Evolutionary conservation across 179 eudicot species (phyloP).

Genomic region (Spergularia azorica): DNA sequence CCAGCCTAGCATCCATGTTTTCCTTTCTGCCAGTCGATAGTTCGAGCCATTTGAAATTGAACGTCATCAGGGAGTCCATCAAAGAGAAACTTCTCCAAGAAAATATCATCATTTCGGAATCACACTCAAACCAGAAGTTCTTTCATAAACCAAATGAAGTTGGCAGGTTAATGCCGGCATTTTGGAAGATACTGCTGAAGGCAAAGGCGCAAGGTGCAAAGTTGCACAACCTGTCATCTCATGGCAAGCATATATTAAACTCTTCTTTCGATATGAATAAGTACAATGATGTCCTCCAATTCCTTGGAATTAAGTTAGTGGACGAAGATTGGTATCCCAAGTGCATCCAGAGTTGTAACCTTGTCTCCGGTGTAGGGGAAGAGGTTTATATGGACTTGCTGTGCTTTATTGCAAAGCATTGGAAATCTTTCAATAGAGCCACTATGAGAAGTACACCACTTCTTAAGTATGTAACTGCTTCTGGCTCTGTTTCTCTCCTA

Average conservation of each 20-base stretch:
- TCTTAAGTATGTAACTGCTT: slow-evolving; percentile 47
- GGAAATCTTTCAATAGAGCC: slow-evolving; percentile 45
- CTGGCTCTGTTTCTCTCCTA: slow-evolving; percentile 35
- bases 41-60: slow-evolving; percentile 42
- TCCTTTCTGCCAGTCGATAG: slow-evolving; percentile 47
- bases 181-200: slow-evolving; percentile 52
- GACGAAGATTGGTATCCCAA: slow-evolving; percentile 59
- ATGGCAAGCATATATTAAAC: slow-evolving; percentile 52
- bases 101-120: slow-evolving; percentile 57
- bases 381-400: slow-evolving; percentile 54
- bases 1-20: slow-evolving; percentile 47
- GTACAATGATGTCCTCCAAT: slow-evolving; percentile 44
- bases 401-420: slow-evolving; percentile 45
- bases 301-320: slow-evolving; percentile 48
- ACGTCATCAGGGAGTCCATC: slow-evolving; percentile 50
- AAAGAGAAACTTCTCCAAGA: slow-evolving; percentile 38
- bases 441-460: slow-evolving; percentile 43
- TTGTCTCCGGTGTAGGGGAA: slow-evolving; percentile 49
- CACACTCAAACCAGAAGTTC: slow-evolving; percentile 42
- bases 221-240: slow-evolving; percentile 56
- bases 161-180: slow-evolving; percentile 45
- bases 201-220: slow-evolving; percentile 45
- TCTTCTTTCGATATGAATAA: slow-evolving; percentile 51
- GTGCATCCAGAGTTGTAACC: slow-evolving; percentile 61
- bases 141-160: slow-evolving; percentile 68